Evolutionary conservation across 2,329 filamentous ascomycete species (phyloP).

Genomic region (Penicillium sp.): DNA sequence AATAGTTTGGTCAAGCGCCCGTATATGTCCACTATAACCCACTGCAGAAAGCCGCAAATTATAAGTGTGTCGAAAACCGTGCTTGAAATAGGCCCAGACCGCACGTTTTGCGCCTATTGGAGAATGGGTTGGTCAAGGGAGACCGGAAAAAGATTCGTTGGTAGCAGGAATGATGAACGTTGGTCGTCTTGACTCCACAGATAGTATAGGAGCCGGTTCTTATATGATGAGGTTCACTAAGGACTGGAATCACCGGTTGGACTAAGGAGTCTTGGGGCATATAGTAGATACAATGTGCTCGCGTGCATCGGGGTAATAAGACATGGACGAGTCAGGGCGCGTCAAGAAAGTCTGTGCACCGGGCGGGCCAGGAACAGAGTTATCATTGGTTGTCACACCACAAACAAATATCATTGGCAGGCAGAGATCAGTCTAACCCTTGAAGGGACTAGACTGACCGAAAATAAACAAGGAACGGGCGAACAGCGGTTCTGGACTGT

Average conservation of each 20-base stretch:
- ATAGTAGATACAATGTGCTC: neutral
- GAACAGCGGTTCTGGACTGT: neutral
- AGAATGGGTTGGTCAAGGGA: neutral
- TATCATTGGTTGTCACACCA: conserved; percentile 28
- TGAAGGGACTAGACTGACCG: conserved; percentile 14
- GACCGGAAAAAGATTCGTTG: neutral
- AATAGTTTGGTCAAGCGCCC: neutral
- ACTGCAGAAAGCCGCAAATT: neutral
- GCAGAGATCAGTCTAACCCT: conserved; percentile 39
- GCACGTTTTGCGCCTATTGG: neutral
- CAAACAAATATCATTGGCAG: conserved; percentile 43
- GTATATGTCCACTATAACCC: neutral
- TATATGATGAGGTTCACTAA: too few species aligned
- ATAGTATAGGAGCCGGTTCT: too few species aligned
- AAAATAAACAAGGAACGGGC: conserved; percentile 13
- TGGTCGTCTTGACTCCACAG: too few species aligned
- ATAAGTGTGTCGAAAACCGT: neutral
- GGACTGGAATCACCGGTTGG: too few species aligned
- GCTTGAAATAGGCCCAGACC: neutral
- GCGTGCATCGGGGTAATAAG: neutral
- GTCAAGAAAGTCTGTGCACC: neutral
- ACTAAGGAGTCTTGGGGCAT: neutral
- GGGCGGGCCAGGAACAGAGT: conserved; percentile 9
- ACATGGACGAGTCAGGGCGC: conserved; percentile 5
- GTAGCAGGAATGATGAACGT: neutral